phyloP scores from a whole-genome alignment of 2,329 filamentous ascomycete genomes.

The Ophiobolus disseminans region DNA sequence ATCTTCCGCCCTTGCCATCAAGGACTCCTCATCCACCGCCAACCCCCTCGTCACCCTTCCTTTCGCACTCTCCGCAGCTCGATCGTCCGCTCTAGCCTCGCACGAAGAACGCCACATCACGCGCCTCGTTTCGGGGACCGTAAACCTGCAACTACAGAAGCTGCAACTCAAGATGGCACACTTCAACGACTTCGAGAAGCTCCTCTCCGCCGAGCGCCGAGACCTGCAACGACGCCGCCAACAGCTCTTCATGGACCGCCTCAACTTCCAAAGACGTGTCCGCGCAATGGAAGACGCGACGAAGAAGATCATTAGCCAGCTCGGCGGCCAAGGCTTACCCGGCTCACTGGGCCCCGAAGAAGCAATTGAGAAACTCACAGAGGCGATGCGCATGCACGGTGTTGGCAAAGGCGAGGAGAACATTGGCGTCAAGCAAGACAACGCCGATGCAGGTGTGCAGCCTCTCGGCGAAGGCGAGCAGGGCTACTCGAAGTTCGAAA shows the following conservation, averaged over 20 bases:
- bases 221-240: constrained; percentile 92
- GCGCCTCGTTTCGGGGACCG: constrained; percentile 85
- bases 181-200: constrained; percentile 93
- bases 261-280: constrained; percentile 88
- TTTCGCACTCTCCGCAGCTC: constrained; percentile 83
- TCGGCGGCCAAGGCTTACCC: constrained; percentile 41
- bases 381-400: constrained; percentile 44
- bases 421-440: constrained; percentile 40
- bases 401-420: constrained; percentile 48
- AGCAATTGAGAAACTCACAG: constrained; percentile 41
- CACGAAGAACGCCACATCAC: constrained; percentile 98
- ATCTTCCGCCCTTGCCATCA: constrained; percentile 50
- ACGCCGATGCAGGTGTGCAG: constrained; percentile 32
- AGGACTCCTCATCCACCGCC: constrained; percentile 16
- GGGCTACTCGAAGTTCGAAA: constrained; percentile 45
- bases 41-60: constrained; percentile 74
- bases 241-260: constrained; percentile 89
- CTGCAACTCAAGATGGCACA: constrained; percentile 94
- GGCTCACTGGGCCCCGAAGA: constrained; percentile 44
- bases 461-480: constrained; percentile 42
- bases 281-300: constrained; percentile 80
- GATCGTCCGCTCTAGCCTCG: constrained; percentile 85
- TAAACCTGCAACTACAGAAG: constrained; percentile 94
- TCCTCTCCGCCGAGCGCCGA: constrained; percentile 88
- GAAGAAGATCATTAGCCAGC: constrained; percentile 51